These are phyloP conservation scores for Paraurostyla sp. DNA, from an alignment of 73 alveolate species.

Conservation along the genomic window DNA sequence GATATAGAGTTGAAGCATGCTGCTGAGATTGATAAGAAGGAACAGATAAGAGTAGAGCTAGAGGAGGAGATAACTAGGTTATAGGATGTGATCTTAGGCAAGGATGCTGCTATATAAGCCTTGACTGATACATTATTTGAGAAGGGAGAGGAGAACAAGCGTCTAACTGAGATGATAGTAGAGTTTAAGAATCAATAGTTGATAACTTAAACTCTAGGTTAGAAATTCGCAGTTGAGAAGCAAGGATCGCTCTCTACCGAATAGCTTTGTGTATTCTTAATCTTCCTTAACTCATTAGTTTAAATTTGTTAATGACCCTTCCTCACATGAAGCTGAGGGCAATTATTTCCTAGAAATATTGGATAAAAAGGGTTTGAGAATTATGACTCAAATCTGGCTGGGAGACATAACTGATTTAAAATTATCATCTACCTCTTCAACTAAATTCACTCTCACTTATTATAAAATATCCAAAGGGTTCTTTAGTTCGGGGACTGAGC, in stretches of 20 bases:
- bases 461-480: background rate
- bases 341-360: slow-evolving; percentile 7
- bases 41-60: background rate
- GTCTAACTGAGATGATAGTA: background rate
- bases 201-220: background rate
- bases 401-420: background rate
- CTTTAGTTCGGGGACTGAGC: background rate
- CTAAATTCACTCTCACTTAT: background rate
- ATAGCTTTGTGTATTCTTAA: no score
- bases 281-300: background rate
- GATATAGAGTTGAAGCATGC: background rate
- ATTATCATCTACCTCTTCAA: no score
- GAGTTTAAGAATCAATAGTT: slow-evolving; percentile 38
- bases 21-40: slow-evolving; percentile 14
- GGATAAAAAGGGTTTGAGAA: background rate
- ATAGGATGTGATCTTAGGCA: background rate
- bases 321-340: background rate
- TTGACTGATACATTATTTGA: slow-evolving; percentile 10
- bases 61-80: background rate
- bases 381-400: background rate
- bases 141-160: slow-evolving; percentile 40
- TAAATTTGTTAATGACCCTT: background rate
- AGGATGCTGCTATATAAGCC: slow-evolving; percentile 10
- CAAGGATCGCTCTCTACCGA: background rate
- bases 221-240: slow-evolving; percentile 9